These are phyloP conservation scores for Luzula sylvatica DNA, from an alignment of 176 grass and related monocot genomes.

Conservation along the genomic window DNA sequence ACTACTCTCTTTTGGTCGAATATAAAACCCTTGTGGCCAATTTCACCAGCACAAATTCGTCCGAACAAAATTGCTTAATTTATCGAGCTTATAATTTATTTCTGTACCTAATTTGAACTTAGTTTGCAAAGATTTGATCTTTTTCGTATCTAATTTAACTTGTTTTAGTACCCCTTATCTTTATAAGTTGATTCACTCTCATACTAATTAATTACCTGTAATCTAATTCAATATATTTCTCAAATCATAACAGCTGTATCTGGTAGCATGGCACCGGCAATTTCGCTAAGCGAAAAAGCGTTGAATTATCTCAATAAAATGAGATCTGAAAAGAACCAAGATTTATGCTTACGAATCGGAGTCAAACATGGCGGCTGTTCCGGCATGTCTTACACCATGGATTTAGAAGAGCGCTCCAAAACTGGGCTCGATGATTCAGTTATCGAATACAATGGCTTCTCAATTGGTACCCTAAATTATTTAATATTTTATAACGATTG, in stretches of 20 bases:
- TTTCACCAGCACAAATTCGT: background rate
- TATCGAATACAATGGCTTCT: slow-evolving; percentile 85
- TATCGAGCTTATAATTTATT: background rate
- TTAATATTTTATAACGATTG: too few species aligned
- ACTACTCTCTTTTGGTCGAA: background rate
- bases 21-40: background rate
- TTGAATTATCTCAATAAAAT: slow-evolving; percentile 77
- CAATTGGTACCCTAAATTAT: slow-evolving; percentile 48
- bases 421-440: slow-evolving; percentile 49
- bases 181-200: background rate
- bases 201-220: background rate
- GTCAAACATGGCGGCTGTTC: slow-evolving; percentile 97
- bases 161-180: background rate
- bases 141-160: background rate
- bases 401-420: slow-evolving; percentile 58
- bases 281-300: slow-evolving; percentile 79
- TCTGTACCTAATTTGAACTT: background rate
- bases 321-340: slow-evolving; percentile 66
- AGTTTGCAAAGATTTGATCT: background rate
- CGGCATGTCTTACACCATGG: slow-evolving; percentile 99
- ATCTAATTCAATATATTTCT: background rate
- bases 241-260: slow-evolving; percentile 25
- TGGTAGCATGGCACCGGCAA: slow-evolving; percentile 62
- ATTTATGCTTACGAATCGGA: slow-evolving; percentile 91
- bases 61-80: background rate